These are phyloP conservation scores for Pseudonectria foliicola DNA, from an alignment of 2,329 filamentous ascomycete genomes.

Conservation along the genomic window DNA sequence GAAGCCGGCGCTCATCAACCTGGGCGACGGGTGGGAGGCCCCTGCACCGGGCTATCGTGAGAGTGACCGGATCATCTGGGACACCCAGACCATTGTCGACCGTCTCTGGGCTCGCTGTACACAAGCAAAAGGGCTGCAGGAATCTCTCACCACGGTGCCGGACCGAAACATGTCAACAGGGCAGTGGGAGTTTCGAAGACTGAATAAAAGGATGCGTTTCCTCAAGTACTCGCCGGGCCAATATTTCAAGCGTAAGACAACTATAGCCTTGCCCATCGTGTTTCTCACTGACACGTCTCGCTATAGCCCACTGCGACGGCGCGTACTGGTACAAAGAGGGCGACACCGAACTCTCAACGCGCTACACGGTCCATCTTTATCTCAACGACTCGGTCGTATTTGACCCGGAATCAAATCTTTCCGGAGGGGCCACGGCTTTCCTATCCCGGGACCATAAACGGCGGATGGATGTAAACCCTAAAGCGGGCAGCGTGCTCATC, in stretches of 20 bases:
- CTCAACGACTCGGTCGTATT: slow-evolving; percentile 24
- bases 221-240: slow-evolving; percentile 65
- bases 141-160: slow-evolving; percentile 31
- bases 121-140: slow-evolving; percentile 32
- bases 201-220: slow-evolving; percentile 71
- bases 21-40: slow-evolving; percentile 54
- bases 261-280: accelerated
- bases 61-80: slow-evolving; percentile 72
- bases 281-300: neutral
- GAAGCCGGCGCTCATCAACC: slow-evolving; percentile 62
- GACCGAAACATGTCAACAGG: slow-evolving; percentile 15
- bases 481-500: slow-evolving; percentile 50
- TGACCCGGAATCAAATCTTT: slow-evolving; percentile 22
- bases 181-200: slow-evolving; percentile 38
- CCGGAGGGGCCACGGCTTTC: slow-evolving; percentile 51
- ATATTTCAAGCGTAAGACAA: slow-evolving; percentile 54
- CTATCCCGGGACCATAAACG: slow-evolving; percentile 35
- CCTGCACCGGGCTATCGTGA: slow-evolving; percentile 51
- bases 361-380: slow-evolving; percentile 50
- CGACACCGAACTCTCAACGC: slow-evolving; percentile 35
- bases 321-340: slow-evolving; percentile 49
- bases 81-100: slow-evolving; percentile 53
- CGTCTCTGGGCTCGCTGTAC: slow-evolving; percentile 56
- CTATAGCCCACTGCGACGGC: slow-evolving; percentile 59
- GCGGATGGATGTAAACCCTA: slow-evolving; percentile 47